Percentiles rank a stretch among this genome's conserved stretches.
These are phyloP conservation scores for Lichtheimia ramosa DNA, from an alignment of 371 early-diverging fungal genomes.

Conservation along the genomic window DNA sequence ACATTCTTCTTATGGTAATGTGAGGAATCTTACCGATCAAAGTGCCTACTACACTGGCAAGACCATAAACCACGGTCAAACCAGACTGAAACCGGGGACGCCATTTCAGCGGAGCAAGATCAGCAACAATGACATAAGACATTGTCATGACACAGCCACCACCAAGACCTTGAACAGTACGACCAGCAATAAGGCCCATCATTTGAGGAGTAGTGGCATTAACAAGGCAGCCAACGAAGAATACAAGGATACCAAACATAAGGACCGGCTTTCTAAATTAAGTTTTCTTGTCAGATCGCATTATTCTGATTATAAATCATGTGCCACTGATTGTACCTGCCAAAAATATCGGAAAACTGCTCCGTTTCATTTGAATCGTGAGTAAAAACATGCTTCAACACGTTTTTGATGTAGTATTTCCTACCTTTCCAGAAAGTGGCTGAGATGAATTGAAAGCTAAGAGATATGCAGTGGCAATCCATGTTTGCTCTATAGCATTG, in stretches of 20 bases:
- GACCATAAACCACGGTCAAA: slow-evolving; percentile 64
- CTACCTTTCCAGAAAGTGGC: slow-evolving; percentile 59
- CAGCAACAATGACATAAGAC: slow-evolving; percentile 78
- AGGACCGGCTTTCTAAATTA: slow-evolving; percentile 21
- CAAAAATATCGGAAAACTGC: slow-evolving; percentile 41
- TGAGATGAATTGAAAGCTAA: slow-evolving; percentile 57
- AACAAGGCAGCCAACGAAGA: slow-evolving; percentile 49
- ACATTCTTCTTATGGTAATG: too few relatives aligned
- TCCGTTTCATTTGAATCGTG: background rate
- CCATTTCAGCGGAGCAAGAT: slow-evolving; percentile 64
- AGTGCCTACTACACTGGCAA: slow-evolving; percentile 75
- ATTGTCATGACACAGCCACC: slow-evolving; percentile 69
- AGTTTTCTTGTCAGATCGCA: too few relatives aligned
- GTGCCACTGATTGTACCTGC: slow-evolving; percentile 35
- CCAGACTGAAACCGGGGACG: slow-evolving; percentile 67
- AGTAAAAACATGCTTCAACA: background rate
- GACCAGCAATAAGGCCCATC: slow-evolving; percentile 58
- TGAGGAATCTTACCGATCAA: slow-evolving; percentile 29
- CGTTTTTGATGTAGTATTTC: background rate
- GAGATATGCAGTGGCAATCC: slow-evolving; percentile 40
- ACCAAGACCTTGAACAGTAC: slow-evolving; percentile 60
- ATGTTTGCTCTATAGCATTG: slow-evolving; percentile 14
- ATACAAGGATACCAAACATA: slow-evolving; percentile 7
- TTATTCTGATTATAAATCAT: slow-evolving; percentile 20
- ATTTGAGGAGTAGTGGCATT: slow-evolving; percentile 70